Base-by-base conservation (phyloP, 768 basidiomycete genomes). In the Russula virescens region DNA sequence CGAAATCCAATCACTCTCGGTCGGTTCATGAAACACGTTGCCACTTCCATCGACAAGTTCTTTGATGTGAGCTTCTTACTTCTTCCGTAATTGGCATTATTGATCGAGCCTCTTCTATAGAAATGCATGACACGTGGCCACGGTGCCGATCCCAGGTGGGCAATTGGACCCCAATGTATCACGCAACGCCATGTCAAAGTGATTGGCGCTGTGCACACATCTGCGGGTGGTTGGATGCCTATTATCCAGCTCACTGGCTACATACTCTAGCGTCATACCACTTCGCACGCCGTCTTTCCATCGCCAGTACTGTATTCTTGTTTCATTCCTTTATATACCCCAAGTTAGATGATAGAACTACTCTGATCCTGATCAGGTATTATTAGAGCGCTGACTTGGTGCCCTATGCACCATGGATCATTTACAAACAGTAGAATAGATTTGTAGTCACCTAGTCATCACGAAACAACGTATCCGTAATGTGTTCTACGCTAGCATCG, bases 21-120 rank as follows among this genome's bases (percentile, higher is more conserved):
- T 13, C 61, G 62, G 23, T 63, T 63, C 43, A 63, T 63, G 62
- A 63, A 23, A 19, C 47, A 48, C 14, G n/a, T 63, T 3, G 62
- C 38, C 7, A 59, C 52, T 1, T 63, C 62, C 0, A 57, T 63
- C 2, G 40, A 59, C 1, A 63, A 55, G 23, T 63, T 59, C 7
- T n/a, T 63, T 18, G 43, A 31, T 38, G 62, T 63, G 23, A 31
- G 62, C 31, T 18, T n/a, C 26, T 43, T 11, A 7, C n/a, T 18
- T 0, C 13, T 21, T 54, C 25, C 16, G 16, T 2, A 26, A 28
- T 59, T 38, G 1, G 26, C 19, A 13, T 26, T 51, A 2, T 18
- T 16, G 34, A 59, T 23, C 9, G 26, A 19, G 25, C 38, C 16
- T 16, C 11, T 21, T 25, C 35, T 14, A n/a, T 11, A 63, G 62